Conservation (phyloP, 805 yeast species). For the Spathaspora arborariae region DNA sequence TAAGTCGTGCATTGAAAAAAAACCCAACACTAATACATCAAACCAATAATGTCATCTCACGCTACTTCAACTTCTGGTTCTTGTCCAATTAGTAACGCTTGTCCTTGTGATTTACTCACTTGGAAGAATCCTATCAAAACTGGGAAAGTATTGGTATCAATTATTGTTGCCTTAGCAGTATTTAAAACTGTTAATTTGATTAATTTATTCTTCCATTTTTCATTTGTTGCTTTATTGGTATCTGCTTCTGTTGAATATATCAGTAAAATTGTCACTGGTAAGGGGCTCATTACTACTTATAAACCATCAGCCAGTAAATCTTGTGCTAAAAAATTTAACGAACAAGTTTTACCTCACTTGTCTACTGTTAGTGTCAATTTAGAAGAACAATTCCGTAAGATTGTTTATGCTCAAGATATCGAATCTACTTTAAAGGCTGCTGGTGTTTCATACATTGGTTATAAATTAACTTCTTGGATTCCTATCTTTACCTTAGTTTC, state of each 20-base stretch:
- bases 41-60: neutral
- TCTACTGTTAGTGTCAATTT: conserved; percentile 44
- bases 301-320: conserved; percentile 49
- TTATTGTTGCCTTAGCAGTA: conserved; percentile 50
- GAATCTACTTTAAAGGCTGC: conserved; percentile 73
- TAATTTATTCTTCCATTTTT: conserved; percentile 56
- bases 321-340: conserved; percentile 32
- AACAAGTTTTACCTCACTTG: conserved; percentile 38
- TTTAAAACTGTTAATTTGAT: conserved; percentile 62
- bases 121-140: conserved; percentile 77
- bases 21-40: neutral
- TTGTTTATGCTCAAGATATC: conserved; percentile 66
- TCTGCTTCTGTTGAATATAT: conserved; percentile 74
- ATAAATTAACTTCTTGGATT: conserved; percentile 71
- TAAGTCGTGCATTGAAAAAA: neutral
- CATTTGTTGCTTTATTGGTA: conserved; percentile 51
- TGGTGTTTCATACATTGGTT: conserved; percentile 57
- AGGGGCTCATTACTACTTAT: conserved; percentile 76
- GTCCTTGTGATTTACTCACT: conserved; percentile 45
- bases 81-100: neutral
- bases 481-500: conserved; percentile 67
- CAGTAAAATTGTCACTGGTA: conserved; percentile 70
- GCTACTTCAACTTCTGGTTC: neutral
- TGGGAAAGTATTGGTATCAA: conserved; percentile 69
- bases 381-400: conserved; percentile 52